phyloP scores from a whole-genome alignment of 192 early-diverging fungal species.

The Backusella tarrabulga region DNA sequence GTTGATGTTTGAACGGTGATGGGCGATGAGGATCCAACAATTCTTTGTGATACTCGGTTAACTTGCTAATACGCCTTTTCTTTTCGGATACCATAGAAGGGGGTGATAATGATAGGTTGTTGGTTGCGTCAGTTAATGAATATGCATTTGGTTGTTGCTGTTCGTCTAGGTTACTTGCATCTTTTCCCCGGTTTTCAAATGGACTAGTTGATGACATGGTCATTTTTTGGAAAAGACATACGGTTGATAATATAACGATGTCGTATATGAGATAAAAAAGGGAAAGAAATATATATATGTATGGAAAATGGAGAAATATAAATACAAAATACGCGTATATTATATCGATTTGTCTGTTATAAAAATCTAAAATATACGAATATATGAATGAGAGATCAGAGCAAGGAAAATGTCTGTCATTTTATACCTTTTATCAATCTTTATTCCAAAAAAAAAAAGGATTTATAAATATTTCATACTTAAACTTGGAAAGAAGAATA shows the following conservation, averaged over 20 bases:
- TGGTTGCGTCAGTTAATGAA: not conserved
- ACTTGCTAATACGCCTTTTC: not conserved
- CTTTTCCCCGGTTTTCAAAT: not conserved
- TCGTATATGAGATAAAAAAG: not conserved
- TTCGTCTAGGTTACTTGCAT: not conserved
- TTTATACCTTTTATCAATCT: not conserved
- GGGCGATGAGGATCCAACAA: not conserved
- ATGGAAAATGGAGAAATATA: no score
- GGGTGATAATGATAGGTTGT: not conserved
- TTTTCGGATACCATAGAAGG: not conserved
- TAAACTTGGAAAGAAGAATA: not conserved
- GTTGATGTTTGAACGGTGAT: not conserved
- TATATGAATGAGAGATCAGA: not conserved
- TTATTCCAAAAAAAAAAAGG: not conserved
- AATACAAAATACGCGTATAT: not conserved
- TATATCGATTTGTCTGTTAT: not conserved
- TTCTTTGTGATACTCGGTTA: not conserved
- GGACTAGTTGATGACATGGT: not conserved
- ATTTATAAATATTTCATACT: not conserved
- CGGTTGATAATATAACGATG: not conserved
- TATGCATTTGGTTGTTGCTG: not conserved
- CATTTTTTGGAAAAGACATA: not conserved
- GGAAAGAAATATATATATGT: not conserved
- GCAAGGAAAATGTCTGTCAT: not conserved
- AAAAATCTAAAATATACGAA: not conserved